Evolutionary conservation across 169 alveolate species (phyloP), one percentile per base, ranked within the genome.

Genomic region (Plasmodium coatneyi): DNA sequence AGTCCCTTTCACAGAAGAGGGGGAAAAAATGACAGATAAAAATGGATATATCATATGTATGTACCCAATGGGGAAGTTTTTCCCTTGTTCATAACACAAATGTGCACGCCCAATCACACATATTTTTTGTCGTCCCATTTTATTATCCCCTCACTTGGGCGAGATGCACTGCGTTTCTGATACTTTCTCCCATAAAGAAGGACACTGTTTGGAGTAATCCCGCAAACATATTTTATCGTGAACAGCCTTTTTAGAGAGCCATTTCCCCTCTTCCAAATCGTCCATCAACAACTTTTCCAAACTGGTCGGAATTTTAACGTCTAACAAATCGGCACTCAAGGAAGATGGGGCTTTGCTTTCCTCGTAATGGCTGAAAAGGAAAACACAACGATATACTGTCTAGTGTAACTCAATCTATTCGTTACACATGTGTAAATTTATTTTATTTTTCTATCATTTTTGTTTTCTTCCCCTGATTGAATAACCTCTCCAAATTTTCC

Each of bases 191-290:
- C 93, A 86, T 19, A 49, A 41, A 36, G 93, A 74, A 52, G 93
- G 93, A 74, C 93, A 86, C 39, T 54, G 79, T 86, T 74, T 86
- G 36, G 93, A 76, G 32, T 86, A 86, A 43, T 86, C 93, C 43
- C 93, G 79, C 34, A 86, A 74, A 30, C 93, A 86, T 86, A 86
- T 86, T 86, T 76, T 86, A 86, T 86, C 93, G 46, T 49, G 36
- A 19, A 86, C 41, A 10, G 80, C 80, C n/a, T 86, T 86, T 52
- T 76, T 86, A 10, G 93, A 86, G 41, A 76, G 41, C 93, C 93
- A 86, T 39, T 43, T 86, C 70, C 84, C 43, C 66, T 86, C 93
- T 74, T 74, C 86, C 72, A 86, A 39, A 86, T 86, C 93, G 14
- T 86, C 93, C 84, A 86, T 74, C 19, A 86, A n/a, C 30, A 86